Evolutionary conservation across 345 rosid species (phyloP).

Genomic region (Hibiscus tridactylites): DNA sequence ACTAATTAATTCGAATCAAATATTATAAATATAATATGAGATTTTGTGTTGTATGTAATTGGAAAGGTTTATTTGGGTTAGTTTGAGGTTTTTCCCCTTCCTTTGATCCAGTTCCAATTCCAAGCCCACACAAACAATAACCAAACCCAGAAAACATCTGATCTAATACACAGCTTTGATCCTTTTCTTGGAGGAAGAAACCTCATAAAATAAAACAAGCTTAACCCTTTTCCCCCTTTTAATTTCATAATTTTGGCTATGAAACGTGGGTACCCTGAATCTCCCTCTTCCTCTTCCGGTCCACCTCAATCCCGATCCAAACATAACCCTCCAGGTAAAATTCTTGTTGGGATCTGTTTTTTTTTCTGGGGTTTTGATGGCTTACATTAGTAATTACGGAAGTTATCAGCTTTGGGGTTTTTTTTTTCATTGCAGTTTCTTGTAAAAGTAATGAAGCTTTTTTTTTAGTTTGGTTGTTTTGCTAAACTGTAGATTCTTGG

Average conservation of each 20-base stretch:
- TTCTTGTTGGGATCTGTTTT: background rate
- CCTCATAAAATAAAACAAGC: background rate
- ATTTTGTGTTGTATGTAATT: too few species aligned
- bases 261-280: slow-evolving; percentile 68
- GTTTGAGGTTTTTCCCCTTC: too few species aligned
- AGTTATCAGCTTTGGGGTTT: slow-evolving; percentile 4
- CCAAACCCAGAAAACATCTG: background rate
- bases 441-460: background rate
- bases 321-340: slow-evolving; percentile 59
- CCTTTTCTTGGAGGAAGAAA: background rate
- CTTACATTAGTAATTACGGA: background rate
- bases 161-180: background rate
- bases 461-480: background rate
- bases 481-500: background rate
- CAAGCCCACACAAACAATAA: background rate
- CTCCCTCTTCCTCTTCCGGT: slow-evolving; percentile 53
- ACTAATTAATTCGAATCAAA: too few species aligned
- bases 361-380: background rate
- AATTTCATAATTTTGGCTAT: slow-evolving; percentile 20
- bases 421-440: background rate
- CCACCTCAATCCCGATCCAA: slow-evolving; percentile 62
- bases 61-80: too few species aligned
- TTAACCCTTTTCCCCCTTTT: background rate
- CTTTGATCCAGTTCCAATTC: background rate
- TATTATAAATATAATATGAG: too few species aligned